Percentiles rank a stretch among this genome's conserved stretches.
Evolutionary conservation across 1,139 yeast genomes (phyloP).

Genomic region (Geotrichum histeridarum): DNA sequence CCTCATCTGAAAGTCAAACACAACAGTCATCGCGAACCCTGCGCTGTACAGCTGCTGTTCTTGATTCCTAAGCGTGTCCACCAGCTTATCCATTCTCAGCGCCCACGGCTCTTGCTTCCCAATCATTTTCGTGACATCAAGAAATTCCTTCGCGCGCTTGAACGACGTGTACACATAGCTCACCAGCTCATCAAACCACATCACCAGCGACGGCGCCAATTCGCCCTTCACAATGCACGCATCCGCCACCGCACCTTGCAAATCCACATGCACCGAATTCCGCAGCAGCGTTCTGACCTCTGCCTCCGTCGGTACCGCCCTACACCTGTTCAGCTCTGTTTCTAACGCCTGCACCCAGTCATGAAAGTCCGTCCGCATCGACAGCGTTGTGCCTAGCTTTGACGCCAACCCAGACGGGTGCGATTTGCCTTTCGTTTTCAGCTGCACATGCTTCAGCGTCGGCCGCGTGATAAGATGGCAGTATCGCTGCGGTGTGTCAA

Average conservation of each 20-base stretch:
- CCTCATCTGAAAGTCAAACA: too few species aligned
- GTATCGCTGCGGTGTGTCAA: neutral
- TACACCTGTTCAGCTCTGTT: neutral
- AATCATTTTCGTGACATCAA: neutral
- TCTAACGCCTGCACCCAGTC: neutral
- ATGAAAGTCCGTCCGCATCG: neutral
- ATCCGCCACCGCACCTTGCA: neutral
- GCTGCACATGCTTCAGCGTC: neutral
- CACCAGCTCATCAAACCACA: constrained; percentile 1
- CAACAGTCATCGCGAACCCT: too few species aligned
- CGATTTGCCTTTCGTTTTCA: neutral
- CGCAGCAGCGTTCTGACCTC: neutral
- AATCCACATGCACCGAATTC: neutral
- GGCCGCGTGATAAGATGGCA: neutral
- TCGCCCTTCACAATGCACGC: constrained; percentile 2
- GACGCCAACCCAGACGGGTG: neutral
- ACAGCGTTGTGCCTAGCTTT: neutral
- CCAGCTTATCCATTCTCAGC: neutral
- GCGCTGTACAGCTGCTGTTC: too few species aligned
- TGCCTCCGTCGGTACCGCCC: neutral
- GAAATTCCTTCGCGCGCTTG: neutral
- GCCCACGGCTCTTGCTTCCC: neutral
- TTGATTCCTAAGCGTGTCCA: neutral
- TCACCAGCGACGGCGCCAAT: neutral
- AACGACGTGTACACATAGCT: neutral